These are phyloP conservation scores for Cyanidiococcus yangmingshanensis DNA, from an alignment of 23 red algal genomes.

Conservation along the genomic window DNA sequence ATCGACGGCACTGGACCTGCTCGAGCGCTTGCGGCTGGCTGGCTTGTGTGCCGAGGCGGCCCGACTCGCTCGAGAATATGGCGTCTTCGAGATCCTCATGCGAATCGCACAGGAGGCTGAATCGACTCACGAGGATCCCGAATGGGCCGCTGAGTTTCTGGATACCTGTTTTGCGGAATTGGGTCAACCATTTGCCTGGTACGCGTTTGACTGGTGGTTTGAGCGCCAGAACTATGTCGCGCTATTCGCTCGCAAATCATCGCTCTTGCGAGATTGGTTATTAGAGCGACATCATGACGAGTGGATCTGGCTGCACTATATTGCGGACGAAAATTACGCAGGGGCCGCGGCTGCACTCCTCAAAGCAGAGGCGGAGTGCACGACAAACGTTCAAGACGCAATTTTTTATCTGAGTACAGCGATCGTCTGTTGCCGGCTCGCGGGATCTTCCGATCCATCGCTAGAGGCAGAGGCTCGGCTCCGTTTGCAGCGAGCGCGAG, in stretches of 20 bases:
- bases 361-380: neutral
- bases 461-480: neutral
- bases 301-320: neutral
- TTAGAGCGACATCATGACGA: neutral
- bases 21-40: neutral
- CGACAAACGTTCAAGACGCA: neutral
- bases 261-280: neutral
- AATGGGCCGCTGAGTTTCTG: neutral
- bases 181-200: slow-evolving; percentile 11
- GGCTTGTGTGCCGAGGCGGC: neutral
- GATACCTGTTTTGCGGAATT: neutral
- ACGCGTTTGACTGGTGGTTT: slow-evolving; percentile 6
- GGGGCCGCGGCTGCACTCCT: neutral
- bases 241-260: neutral
- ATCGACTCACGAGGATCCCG: neutral
- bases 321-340: neutral
- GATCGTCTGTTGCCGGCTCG: neutral
- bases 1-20: neutral
- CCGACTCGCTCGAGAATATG: neutral
- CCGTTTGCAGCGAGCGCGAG: neutral
- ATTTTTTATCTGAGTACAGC: neutral
- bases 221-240: neutral
- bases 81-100: neutral
- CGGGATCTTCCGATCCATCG: neutral
- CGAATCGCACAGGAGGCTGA: neutral